phyloP scores from a whole-genome alignment of 306 rosid genomes.

The Inga oerstediana region DNA sequence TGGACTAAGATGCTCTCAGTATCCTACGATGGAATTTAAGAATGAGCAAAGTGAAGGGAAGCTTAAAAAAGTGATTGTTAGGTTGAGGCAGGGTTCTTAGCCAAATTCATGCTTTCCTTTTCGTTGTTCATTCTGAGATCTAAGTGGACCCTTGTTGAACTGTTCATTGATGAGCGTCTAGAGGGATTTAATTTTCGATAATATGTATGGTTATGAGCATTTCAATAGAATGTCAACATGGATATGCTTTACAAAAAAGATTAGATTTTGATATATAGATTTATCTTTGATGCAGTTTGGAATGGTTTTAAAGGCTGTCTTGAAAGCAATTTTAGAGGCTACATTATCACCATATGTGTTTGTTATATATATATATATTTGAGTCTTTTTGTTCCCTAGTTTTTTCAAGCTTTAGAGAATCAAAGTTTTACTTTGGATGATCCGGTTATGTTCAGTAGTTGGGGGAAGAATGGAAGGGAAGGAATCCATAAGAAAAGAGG shows the following conservation, averaged over 20 bases:
- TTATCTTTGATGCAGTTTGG: constrained; percentile 2
- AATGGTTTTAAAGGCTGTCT: background rate
- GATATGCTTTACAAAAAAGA: constrained; percentile 8
- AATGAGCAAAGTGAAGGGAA: constrained; percentile 32
- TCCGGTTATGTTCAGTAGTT: background rate
- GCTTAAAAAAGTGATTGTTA: background rate
- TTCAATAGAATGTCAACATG: constrained; percentile 19
- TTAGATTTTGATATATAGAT: constrained; percentile 20
- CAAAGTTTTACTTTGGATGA: constrained; percentile 10
- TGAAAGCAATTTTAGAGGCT: constrained; percentile 23
- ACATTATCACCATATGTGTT: background rate
- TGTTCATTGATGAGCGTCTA: background rate
- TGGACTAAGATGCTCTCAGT: constrained; percentile 13
- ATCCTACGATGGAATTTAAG: constrained; percentile 22
- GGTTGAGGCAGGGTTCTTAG: constrained; percentile 17
- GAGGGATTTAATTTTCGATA: constrained; percentile 9
- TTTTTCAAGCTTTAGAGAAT: constrained; percentile 22
- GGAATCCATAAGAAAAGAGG: background rate
- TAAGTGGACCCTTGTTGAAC: constrained; percentile 6
- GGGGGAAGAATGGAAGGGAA: background rate
- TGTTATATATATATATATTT: background rate
- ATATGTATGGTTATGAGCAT: constrained; percentile 13
- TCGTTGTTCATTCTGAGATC: constrained; percentile 26
- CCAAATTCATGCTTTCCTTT: constrained; percentile 18
- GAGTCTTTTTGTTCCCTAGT: background rate